These are phyloP conservation scores for Quercus ilex DNA, from an alignment of 306 rosid species.

Conservation along the genomic window DNA sequence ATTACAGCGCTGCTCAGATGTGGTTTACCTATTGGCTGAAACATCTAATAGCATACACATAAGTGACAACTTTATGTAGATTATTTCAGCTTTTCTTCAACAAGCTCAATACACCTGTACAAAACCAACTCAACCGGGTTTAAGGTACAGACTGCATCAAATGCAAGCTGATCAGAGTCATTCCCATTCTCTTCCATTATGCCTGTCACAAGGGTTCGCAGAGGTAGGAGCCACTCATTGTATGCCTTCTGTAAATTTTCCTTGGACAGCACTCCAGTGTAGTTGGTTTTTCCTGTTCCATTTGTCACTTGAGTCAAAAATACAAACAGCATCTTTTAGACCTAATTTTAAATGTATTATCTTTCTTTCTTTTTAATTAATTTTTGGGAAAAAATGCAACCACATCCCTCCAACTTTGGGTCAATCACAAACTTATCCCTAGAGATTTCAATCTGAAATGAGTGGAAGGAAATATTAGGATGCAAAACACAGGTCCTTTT, in stretches of 20 bases:
- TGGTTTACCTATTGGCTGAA: not conserved
- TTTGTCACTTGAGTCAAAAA: constrained; percentile 1
- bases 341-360: not conserved
- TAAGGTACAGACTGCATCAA: constrained; percentile 50
- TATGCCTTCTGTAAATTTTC: constrained; percentile 36
- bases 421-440: too few species aligned
- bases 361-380: not conserved
- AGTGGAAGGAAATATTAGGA: too few species aligned
- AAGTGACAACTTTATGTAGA: not conserved
- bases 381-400: not conserved
- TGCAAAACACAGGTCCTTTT: too few species aligned
- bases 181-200: constrained; percentile 30
- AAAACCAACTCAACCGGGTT: constrained; percentile 84
- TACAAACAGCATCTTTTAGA: not conserved
- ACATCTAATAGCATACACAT: not conserved
- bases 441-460: too few species aligned
- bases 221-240: constrained; percentile 54
- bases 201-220: constrained; percentile 37
- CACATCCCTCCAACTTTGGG: too few species aligned
- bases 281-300: constrained; percentile 65
- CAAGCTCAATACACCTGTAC: constrained; percentile 84
- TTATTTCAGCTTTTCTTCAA: constrained; percentile 58
- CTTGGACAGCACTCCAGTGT: constrained; percentile 45
- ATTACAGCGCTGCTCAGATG: not conserved
- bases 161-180: constrained; percentile 31